Evolutionary conservation across 176 grass and related monocot species (phyloP).

Genomic region (Rhynchospora pubera): DNA sequence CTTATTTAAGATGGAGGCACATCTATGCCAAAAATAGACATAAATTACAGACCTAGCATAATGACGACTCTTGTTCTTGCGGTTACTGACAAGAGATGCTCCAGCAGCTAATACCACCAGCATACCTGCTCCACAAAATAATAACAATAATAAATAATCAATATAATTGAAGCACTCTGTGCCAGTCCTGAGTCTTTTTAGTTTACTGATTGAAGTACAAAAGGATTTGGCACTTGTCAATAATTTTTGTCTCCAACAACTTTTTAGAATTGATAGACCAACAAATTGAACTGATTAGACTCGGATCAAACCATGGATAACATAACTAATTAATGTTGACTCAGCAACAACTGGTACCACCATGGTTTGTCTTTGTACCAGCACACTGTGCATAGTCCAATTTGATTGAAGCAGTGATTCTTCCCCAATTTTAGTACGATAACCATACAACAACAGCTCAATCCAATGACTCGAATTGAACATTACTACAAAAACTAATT

Average conservation of each 20-base stretch:
- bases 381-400: background rate
- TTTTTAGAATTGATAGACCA: background rate
- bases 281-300: background rate
- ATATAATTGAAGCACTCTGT: background rate
- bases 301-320: background rate
- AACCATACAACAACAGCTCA: background rate
- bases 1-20: background rate
- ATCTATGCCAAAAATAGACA: background rate
- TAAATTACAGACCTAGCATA: slow-evolving; percentile 17
- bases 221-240: background rate
- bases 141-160: background rate
- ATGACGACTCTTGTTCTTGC: slow-evolving; percentile 1
- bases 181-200: background rate
- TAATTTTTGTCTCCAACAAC: background rate
- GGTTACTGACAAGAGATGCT: background rate
- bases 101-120: slow-evolving; percentile 9
- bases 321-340: background rate
- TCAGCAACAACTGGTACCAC: background rate
- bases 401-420: background rate
- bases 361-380: background rate
- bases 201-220: background rate
- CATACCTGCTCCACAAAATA: slow-evolving; percentile 4
- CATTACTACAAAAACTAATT: background rate
- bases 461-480: background rate
- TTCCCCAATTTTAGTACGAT: background rate